These are phyloP conservation scores for Dactylellina sp. DNA, from an alignment of 2,329 filamentous ascomycete genomes.

Conservation along the genomic window DNA sequence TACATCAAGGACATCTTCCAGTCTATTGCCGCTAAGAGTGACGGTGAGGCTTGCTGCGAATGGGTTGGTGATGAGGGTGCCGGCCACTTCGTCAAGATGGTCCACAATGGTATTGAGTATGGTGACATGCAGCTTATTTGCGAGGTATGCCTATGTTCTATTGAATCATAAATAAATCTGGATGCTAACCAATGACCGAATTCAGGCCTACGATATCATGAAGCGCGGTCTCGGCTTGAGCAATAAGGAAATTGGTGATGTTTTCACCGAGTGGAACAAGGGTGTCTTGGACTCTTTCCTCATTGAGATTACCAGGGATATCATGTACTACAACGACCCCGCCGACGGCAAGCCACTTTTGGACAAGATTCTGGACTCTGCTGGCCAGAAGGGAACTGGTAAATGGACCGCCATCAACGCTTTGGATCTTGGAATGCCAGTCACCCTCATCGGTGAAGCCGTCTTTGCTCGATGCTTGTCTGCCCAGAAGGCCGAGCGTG, in stretches of 20 bases:
- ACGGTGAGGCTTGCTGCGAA: slow-evolving; percentile 97
- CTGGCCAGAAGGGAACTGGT: slow-evolving; percentile 98
- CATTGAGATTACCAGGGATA: slow-evolving; percentile 98
- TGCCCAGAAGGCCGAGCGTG: slow-evolving; percentile 92
- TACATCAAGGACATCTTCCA: slow-evolving; percentile 99
- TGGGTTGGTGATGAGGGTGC: slow-evolving; percentile 99
- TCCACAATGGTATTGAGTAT: slow-evolving; percentile 99
- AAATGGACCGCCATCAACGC: slow-evolving; percentile 99
- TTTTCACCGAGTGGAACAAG: slow-evolving; percentile 96
- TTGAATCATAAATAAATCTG: too few species aligned
- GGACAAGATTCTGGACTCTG: slow-evolving; percentile 99
- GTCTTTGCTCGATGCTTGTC: slow-evolving; percentile 95
- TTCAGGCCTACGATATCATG: slow-evolving; percentile 97
- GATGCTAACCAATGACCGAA: slow-evolving; percentile 48
- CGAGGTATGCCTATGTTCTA: slow-evolving; percentile 74
- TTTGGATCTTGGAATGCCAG: slow-evolving; percentile 97
- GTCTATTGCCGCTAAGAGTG: slow-evolving; percentile 96
- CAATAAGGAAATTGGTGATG: slow-evolving; percentile 95
- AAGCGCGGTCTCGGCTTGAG: slow-evolving; percentile 92
- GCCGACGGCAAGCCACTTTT: slow-evolving; percentile 90
- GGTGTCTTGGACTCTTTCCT: slow-evolving; percentile 99
- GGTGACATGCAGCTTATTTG: slow-evolving; percentile 99
- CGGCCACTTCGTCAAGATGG: slow-evolving; percentile 99
- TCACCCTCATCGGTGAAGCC: slow-evolving; percentile 96
- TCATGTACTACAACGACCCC: slow-evolving; percentile 93